Evolutionary conservation across 169 alveolate species (phyloP).

Genomic region (Plasmodium inui): DNA sequence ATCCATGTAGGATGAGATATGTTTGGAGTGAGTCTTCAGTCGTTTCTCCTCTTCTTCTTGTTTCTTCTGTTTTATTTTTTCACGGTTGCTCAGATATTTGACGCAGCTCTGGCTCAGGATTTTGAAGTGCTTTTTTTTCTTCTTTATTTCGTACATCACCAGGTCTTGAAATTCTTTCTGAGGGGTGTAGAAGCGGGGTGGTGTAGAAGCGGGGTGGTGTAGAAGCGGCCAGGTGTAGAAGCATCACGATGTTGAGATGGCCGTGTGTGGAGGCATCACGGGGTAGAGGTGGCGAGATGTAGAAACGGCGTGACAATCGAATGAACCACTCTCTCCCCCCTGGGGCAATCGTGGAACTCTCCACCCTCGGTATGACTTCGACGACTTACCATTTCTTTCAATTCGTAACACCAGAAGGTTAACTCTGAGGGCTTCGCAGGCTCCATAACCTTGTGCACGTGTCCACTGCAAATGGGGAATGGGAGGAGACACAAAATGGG

Average conservation of each 20-base stretch:
- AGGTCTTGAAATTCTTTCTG: conserved; percentile 86
- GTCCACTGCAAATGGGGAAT: conserved; percentile 13
- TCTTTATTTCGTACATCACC: conserved; percentile 82
- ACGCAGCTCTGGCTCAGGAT: conserved; percentile 60
- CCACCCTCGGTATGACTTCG: neutral
- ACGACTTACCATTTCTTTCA: conserved; percentile 53
- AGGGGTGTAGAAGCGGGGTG: neutral
- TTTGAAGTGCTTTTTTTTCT: conserved; percentile 81
- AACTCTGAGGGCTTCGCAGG: conserved; percentile 46
- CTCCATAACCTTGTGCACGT: conserved; percentile 27
- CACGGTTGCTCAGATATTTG: conserved; percentile 73
- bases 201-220: neutral
- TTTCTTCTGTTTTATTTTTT: conserved; percentile 37
- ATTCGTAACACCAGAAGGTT: conserved; percentile 53
- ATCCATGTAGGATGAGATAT: conserved; percentile 76
- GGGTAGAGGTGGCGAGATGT: neutral
- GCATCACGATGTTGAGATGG: no score
- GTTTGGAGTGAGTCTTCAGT: conserved; percentile 61
- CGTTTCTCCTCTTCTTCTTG: conserved; percentile 76
- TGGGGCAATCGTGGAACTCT: neutral
- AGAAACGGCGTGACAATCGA: neutral
- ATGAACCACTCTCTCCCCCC: neutral
- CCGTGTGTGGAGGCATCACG: no score
- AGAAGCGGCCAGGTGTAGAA: neutral
- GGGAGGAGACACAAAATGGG: neutral